phyloP scores from a whole-genome alignment of 2,329 filamentous ascomycete genomes.

The Knoxdaviesia capensis region DNA sequence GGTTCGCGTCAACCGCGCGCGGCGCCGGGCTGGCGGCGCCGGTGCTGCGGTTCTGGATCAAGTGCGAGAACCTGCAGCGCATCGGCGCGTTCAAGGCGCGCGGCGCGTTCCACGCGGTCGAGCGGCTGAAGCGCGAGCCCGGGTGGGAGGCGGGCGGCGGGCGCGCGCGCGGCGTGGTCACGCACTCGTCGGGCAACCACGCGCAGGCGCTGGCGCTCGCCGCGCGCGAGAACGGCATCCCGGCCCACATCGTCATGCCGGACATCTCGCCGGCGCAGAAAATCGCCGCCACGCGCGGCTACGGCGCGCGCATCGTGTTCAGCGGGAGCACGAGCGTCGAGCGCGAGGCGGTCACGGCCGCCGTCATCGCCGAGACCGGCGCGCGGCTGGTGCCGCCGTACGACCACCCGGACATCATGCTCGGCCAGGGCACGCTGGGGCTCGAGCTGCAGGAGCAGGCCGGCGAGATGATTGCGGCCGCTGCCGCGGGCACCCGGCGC shows the following conservation, averaged over 20 bases:
- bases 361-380: conserved; percentile 50
- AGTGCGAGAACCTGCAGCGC: conserved; percentile 83
- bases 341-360: conserved; percentile 55
- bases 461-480: conserved; percentile 22
- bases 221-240: conserved; percentile 50
- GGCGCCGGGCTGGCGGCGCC: conserved; percentile 37
- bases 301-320: conserved; percentile 64
- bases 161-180: conserved; percentile 53
- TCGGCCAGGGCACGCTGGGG: conserved; percentile 81
- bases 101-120: conserved; percentile 74
- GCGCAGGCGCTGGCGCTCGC: conserved; percentile 83
- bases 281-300: conserved; percentile 59
- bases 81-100: conserved; percentile 85
- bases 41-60: conserved; percentile 65
- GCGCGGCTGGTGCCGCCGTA: conserved; percentile 76
- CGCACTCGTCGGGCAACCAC: conserved; percentile 87
- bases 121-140: conserved; percentile 41
- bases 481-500: conserved; percentile 6
- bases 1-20: conserved; percentile 54
- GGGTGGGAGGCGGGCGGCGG: conserved; percentile 41
- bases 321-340: conserved; percentile 63
- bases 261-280: conserved; percentile 68
- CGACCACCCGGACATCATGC: conserved; percentile 77
- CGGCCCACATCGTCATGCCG: conserved; percentile 85
- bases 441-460: conserved; percentile 68